These are phyloP conservation scores for Ustilago xerochloae DNA, from an alignment of 1,284 basidiomycete species.

Conservation along the genomic window DNA sequence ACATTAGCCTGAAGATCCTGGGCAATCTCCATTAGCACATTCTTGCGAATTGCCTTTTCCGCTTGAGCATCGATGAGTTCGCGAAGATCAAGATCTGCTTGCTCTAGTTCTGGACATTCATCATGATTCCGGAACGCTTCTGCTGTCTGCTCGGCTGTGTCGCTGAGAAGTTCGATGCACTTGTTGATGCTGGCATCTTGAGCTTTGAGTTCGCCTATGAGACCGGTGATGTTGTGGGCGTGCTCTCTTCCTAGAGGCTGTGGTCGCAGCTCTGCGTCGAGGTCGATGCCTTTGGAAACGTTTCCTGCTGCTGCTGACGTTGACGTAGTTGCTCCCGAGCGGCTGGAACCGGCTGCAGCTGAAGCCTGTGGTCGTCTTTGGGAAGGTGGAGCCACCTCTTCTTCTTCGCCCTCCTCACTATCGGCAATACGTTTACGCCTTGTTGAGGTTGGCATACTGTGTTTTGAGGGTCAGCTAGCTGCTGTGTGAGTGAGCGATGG, in stretches of 20 bases:
- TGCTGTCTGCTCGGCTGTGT: slow-evolving; percentile 39
- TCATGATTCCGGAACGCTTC: slow-evolving; percentile 25
- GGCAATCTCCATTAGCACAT: slow-evolving; percentile 37
- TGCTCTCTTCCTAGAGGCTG: slow-evolving; percentile 27
- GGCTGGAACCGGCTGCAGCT: slow-evolving; percentile 10
- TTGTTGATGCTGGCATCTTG: slow-evolving; percentile 15
- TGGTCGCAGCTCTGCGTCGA: slow-evolving; percentile 16
- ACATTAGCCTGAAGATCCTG: slow-evolving; percentile 29
- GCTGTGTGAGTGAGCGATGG: background rate
- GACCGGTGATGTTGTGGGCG: slow-evolving; percentile 24
- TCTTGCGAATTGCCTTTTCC: slow-evolving; percentile 38
- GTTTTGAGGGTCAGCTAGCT: background rate
- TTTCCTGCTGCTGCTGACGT: too few species aligned
- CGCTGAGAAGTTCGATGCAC: slow-evolving; percentile 39
- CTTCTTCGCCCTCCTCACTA: slow-evolving; percentile 24
- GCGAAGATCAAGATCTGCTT: slow-evolving; percentile 44
- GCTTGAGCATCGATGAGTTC: slow-evolving; percentile 54
- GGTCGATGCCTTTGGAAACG: background rate
- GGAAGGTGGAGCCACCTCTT: slow-evolving; percentile 10
- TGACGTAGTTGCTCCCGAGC: slow-evolving; percentile 1
- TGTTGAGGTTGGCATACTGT: slow-evolving; percentile 26
- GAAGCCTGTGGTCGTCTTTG: slow-evolving; percentile 18
- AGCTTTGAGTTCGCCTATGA: slow-evolving; percentile 25
- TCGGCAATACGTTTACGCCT: slow-evolving; percentile 24
- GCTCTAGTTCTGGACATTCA: slow-evolving; percentile 25